Evolutionary conservation across 331 rosid genomes (phyloP).

Genomic region (Arachis monticola): DNA sequence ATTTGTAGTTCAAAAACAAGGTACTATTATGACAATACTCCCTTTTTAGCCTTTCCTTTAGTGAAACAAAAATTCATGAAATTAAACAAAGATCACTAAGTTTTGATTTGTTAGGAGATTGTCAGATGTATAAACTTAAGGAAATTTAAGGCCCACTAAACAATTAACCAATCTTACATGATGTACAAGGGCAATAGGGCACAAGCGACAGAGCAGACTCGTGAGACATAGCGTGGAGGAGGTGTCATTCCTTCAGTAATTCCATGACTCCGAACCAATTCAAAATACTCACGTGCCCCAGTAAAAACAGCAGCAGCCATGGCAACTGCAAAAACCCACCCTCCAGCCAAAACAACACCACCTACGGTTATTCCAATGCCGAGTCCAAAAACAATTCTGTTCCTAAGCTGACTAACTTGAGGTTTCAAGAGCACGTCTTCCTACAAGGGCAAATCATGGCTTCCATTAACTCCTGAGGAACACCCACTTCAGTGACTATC

Average conservation of each 20-base stretch:
- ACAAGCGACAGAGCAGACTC: constrained; percentile 77
- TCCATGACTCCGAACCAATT: constrained; percentile 78
- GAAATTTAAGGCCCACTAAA: constrained; percentile 31
- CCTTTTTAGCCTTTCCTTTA: neutral
- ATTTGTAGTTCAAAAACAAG: neutral
- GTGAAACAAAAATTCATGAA: constrained; percentile 15
- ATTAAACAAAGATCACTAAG: constrained; percentile 23
- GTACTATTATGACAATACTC: neutral
- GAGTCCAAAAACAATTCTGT: constrained; percentile 71
- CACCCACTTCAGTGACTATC: constrained; percentile 44
- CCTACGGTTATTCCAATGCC: constrained; percentile 80
- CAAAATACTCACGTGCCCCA: constrained; percentile 83
- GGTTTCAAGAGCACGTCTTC: constrained; percentile 55
- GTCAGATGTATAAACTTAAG: neutral
- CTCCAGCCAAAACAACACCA: constrained; percentile 75
- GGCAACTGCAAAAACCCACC: constrained; percentile 71
- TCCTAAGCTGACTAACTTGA: constrained; percentile 63
- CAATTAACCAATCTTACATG: constrained; percentile 62
- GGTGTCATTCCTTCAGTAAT: constrained; percentile 86
- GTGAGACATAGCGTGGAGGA: constrained; percentile 81
- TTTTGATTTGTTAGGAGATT: constrained; percentile 26
- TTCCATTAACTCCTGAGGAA: constrained; percentile 51
- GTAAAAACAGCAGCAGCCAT: constrained; percentile 66
- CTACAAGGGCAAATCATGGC: constrained; percentile 40
- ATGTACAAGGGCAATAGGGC: constrained; percentile 76